Conservation (phyloP, 1,284 basidiomycete species). For the Ganoderma lucidum region DNA sequence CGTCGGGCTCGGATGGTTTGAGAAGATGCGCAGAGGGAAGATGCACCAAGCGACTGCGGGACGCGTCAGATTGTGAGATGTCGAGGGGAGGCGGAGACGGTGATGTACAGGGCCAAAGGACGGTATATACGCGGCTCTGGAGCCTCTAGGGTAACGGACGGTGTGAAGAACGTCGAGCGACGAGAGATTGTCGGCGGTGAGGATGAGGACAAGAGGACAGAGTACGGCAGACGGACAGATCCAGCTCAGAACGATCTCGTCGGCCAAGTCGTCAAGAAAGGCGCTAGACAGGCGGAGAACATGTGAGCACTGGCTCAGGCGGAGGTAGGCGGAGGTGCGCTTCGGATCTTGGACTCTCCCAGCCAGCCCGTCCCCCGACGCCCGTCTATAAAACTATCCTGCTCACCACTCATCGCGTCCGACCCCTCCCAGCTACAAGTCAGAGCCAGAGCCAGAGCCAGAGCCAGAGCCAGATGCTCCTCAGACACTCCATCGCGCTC, state of each 20-base stretch:
- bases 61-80: slow-evolving; percentile 6
- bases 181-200: slow-evolving; percentile 6
- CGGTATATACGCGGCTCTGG: slow-evolving; percentile 11
- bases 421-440: neutral
- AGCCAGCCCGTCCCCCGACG: slow-evolving; percentile 7
- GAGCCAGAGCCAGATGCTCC: slow-evolving; percentile 18
- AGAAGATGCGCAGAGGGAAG: neutral
- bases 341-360: slow-evolving; percentile 22
- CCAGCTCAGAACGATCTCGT: neutral
- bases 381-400: slow-evolving; percentile 17
- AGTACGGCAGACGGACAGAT: slow-evolving; percentile 11
- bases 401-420: neutral
- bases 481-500: slow-evolving; percentile 21
- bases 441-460: neutral
- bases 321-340: neutral
- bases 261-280: neutral
- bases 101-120: slow-evolving; percentile 6
- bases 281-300: neutral
- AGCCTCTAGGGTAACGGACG: neutral
- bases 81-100: slow-evolving; percentile 4
- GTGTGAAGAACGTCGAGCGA: slow-evolving; percentile 10
- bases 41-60: neutral
- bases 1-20: slow-evolving; percentile 2
- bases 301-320: slow-evolving; percentile 12
- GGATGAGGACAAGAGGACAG: slow-evolving; percentile 2